Conservation (phyloP, 768 basidiomycete species). For the Clitopilus passeckerianus region DNA sequence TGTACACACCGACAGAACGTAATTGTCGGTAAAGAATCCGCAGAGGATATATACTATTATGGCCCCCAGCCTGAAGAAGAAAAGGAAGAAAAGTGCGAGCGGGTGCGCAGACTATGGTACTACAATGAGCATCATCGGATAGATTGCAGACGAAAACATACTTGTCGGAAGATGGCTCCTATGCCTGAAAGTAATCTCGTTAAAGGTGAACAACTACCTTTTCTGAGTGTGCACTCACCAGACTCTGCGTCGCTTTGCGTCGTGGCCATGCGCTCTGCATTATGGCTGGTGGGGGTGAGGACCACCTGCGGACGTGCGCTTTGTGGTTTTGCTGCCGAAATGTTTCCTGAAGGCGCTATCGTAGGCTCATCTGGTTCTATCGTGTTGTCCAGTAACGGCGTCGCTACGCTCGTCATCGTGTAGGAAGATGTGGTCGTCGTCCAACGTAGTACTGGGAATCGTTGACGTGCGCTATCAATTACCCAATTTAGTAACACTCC, state of each 20-base stretch:
- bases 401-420: slow-evolving; percentile 49
- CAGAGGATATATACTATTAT: slow-evolving; percentile 91
- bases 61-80: slow-evolving; percentile 84
- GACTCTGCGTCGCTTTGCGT: slow-evolving; percentile 69
- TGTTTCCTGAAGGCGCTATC: slow-evolving; percentile 29
- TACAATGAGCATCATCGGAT: not conserved
- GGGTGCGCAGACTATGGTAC: slow-evolving; percentile 69
- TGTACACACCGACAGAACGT: slow-evolving; percentile 80
- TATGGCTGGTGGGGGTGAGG: slow-evolving; percentile 48
- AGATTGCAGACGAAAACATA: slow-evolving; percentile 18
- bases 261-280: slow-evolving; percentile 40
- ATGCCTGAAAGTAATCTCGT: slow-evolving; percentile 38
- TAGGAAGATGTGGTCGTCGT: slow-evolving; percentile 1
- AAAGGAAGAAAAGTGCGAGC: slow-evolving; percentile 80
- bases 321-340: slow-evolving; percentile 18
- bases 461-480: not conserved
- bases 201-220: slow-evolving; percentile 1
- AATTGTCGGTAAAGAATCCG: slow-evolving; percentile 85
- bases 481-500: not conserved
- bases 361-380: slow-evolving; percentile 83
- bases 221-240: slow-evolving; percentile 36
- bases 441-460: not conserved
- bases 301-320: slow-evolving; percentile 42
- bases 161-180: slow-evolving; percentile 74
- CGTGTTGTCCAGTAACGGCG: slow-evolving; percentile 62